A percentile compares a stretch with the other conserved stretches of the same genome.
phyloP scores from a whole-genome alignment of 225 moss, liverwort and hornwort species.

The Pseudoscleropodium purum region DNA sequence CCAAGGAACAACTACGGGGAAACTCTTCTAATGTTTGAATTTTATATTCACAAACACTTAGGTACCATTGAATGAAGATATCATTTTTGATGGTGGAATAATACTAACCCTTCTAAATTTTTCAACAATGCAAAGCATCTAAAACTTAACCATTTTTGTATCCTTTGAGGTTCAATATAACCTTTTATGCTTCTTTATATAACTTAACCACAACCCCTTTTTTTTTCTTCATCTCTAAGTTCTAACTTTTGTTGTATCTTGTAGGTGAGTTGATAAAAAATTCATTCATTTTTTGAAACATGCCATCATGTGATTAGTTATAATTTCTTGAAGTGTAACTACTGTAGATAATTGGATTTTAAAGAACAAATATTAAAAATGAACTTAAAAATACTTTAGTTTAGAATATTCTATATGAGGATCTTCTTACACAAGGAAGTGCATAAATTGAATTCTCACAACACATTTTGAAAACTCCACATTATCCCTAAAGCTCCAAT shows the following conservation, averaged over 20 bases:
- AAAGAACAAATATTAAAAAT: too few relatives aligned
- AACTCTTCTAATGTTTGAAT: too few relatives aligned
- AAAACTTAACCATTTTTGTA: not conserved
- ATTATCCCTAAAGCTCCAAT: not conserved
- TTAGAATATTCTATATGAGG: not conserved
- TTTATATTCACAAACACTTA: not conserved
- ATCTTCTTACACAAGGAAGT: fast-evolving
- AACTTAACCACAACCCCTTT: not conserved
- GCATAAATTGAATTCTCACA: not conserved
- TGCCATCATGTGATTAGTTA: not conserved
- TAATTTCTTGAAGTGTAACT: too few relatives aligned
- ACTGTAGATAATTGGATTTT: not conserved
- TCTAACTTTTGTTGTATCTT: not conserved
- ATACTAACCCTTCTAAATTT: not conserved
- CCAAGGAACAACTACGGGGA: too few relatives aligned
- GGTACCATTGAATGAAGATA: not conserved
- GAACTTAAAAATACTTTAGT: fast-evolving
- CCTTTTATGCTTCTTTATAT: not conserved
- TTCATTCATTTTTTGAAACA: not conserved
- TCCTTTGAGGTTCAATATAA: not conserved
- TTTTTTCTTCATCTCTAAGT: not conserved
- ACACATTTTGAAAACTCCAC: not conserved
- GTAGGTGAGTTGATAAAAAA: fast-evolving
- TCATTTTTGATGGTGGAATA: not conserved
- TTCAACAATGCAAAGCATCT: not conserved